phyloP scores from a whole-genome alignment of 1,284 basidiomycete genomes.

The Ustilago crameri region DNA sequence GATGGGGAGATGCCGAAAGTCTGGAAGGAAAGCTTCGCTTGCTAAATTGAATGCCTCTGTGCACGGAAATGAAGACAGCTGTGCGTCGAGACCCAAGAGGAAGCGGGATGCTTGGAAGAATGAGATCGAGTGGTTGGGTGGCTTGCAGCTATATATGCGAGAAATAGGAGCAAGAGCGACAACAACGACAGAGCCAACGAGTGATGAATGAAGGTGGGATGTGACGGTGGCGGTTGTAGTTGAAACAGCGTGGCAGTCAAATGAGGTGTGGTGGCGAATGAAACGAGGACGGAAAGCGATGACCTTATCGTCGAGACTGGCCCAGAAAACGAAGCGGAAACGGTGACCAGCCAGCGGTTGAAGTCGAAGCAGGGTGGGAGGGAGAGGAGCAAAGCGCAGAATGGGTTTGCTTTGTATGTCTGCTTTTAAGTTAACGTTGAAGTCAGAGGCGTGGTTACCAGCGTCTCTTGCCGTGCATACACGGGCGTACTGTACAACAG shows the following conservation, averaged over 20 bases:
- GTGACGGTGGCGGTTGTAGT: neutral
- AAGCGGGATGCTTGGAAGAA: too few relatives aligned
- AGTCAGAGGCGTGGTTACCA: neutral
- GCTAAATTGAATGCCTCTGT: too few relatives aligned
- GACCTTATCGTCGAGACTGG: constrained; percentile 9
- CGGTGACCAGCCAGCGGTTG: constrained; percentile 20
- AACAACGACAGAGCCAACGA: neutral
- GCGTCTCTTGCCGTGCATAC: too few relatives aligned
- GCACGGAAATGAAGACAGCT: too few relatives aligned
- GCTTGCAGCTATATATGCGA: constrained; percentile 29
- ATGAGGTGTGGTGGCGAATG: constrained; percentile 4
- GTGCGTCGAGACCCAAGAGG: too few relatives aligned
- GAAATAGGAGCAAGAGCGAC: constrained; percentile 9
- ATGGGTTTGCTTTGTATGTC: constrained; percentile 10
- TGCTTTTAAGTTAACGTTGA: constrained; percentile 22
- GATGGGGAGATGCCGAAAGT: neutral
- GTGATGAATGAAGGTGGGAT: constrained; percentile 16
- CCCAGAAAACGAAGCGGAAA: neutral
- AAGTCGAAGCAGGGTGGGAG: neutral
- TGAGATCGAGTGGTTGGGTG: neutral
- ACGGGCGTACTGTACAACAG: too few relatives aligned
- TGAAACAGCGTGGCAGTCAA: neutral
- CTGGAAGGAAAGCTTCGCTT: neutral
- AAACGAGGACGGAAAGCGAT: constrained; percentile 3
- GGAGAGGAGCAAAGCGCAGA: neutral